phyloP scores from a whole-genome alignment of 1,139 yeast species.

The Zygotorulaspora mrakii region DNA sequence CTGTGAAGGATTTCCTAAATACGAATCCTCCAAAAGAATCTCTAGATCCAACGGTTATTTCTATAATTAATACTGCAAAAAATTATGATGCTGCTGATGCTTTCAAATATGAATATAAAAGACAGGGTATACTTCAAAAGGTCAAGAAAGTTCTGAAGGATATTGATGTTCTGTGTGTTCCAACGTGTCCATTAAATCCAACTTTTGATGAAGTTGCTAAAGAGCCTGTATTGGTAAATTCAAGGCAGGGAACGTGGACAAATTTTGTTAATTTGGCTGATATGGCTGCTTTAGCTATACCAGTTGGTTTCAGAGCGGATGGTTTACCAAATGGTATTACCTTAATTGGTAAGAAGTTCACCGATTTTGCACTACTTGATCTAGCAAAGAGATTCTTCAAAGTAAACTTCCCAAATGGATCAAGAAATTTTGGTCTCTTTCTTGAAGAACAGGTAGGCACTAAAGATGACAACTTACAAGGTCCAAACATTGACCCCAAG shows the following conservation, averaged over 20 bases:
- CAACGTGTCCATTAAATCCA: constrained; percentile 92
- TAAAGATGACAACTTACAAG: constrained; percentile 42
- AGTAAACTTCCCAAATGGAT: constrained; percentile 45
- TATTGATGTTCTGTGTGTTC: constrained; percentile 76
- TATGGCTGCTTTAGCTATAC: constrained; percentile 84
- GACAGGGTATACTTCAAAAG: constrained; percentile 68
- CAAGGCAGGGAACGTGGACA: constrained; percentile 93
- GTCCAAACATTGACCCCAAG: constrained; percentile 41
- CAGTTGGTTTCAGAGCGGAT: constrained; percentile 79
- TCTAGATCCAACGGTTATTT: constrained; percentile 79
- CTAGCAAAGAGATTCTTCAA: constrained; percentile 69
- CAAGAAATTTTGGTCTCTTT: constrained; percentile 47
- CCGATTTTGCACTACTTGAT: constrained; percentile 84
- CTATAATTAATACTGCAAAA: constrained; percentile 75
- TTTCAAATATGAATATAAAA: constrained; percentile 77
- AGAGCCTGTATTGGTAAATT: constrained; percentile 82
- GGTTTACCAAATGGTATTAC: constrained; percentile 92
- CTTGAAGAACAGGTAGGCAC: constrained; percentile 21
- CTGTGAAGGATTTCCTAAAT: constrained; percentile 68
- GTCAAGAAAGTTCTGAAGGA: constrained; percentile 53
- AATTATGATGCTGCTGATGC: constrained; percentile 75
- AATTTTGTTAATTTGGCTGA: constrained; percentile 94
- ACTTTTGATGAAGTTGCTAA: constrained; percentile 62
- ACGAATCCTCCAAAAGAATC: constrained; percentile 66
- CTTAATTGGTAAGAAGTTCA: constrained; percentile 71